phyloP scores from a whole-genome alignment of 176 grass and related monocot species.

The Triticum aestivum region DNA sequence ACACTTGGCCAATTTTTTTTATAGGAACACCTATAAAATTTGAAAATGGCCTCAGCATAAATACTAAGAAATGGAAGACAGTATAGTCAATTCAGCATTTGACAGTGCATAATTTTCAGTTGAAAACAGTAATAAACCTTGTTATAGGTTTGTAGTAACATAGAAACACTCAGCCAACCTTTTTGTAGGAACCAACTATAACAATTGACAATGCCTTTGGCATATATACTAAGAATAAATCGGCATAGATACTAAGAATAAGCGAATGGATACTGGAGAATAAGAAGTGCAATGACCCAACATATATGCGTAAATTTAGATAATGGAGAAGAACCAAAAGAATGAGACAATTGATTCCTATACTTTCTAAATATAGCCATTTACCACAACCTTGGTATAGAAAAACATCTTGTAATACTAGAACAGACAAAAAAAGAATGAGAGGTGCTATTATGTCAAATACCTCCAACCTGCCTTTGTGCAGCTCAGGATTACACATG shows the following conservation, averaged over 20 bases:
- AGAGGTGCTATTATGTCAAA: not conserved
- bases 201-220: not conserved
- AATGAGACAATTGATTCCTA: not conserved
- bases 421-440: not conserved
- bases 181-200: not conserved
- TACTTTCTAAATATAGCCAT: not conserved
- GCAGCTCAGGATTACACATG: constrained; percentile 92
- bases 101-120: not conserved
- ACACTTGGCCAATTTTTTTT: not conserved
- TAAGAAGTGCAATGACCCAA: not conserved
- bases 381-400: not conserved
- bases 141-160: not conserved
- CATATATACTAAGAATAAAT: not conserved
- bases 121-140: not conserved
- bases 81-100: not conserved
- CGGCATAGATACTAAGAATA: no score
- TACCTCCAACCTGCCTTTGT: constrained; percentile 92
- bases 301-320: not conserved
- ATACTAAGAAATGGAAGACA: not conserved
- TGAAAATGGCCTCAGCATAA: not conserved
- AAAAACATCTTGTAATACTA: not conserved
- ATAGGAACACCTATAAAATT: not conserved
- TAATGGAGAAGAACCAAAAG: not conserved
- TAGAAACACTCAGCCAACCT: not conserved
- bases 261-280: not conserved